Evolutionary conservation across 345 rosid genomes (phyloP), one percentile per base, ranked within the genome.

Genomic region (Sisymbrium altissimum): DNA sequence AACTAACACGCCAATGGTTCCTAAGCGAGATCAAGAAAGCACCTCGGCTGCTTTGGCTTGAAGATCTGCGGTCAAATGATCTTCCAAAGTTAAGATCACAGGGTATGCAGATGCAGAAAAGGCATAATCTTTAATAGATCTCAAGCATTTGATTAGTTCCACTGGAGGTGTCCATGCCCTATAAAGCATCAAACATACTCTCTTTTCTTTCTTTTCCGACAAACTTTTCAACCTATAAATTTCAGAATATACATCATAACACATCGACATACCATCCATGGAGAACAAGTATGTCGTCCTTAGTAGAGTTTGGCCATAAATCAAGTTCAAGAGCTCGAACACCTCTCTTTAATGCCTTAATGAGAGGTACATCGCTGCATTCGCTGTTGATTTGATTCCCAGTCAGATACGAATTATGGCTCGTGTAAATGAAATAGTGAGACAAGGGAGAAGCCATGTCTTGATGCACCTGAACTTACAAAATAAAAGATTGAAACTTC

Each of bases 301-400:
- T 87, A 0, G 81, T 66, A 18, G 91, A 84, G 83, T 96, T 92
- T 3, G 99, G 99, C 99, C 99, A 95, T 56, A 96, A 59, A 78
- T 96, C 99, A 83, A 96, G 91, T 77, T 96, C 97, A 41, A 96
- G 88, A 29, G 88, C 99, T 79, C 99, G 60, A 17, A 90, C 94
- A 9, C 96, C 99, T 82, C 76, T 82, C 63, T 79, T 71, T 70
- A 96, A 56, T 1, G 97, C 94, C 71, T 86, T 84, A 41, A 92
- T 86, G 81, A 92, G 92, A 2, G 99, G 99, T 19, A 86, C 89
- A 44, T 89, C 96, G 35, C 97, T 96, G 82, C 98, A 90, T 49
- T 96, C 96, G 11, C 99, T 92, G 81, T 88, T 92, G 36, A 96
- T 92, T 59, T 96, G 98, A 74, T 96, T 96, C 57, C 99, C 98